Base-by-base conservation (phyloP, 768 basidiomycete genomes). In the Agaricus bisporus region DNA sequence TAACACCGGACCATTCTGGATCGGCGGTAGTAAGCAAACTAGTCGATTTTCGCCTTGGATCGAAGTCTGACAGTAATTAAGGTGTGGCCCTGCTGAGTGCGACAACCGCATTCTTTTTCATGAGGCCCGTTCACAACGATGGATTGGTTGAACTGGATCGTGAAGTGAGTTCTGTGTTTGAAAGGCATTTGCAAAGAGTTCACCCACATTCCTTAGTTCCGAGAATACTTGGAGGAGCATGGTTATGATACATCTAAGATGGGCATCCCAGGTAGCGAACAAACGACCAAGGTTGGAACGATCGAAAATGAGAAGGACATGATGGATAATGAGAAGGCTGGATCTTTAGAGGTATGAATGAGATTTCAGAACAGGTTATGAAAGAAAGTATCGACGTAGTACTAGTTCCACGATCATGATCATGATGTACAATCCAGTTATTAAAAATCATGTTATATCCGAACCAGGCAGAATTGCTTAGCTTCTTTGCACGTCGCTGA, bases 1-100 rank as follows among this genome's bases (percentile, higher is more conserved):
- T 48, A 85, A 87, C 63, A 92, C 91, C 0, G 90, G 91, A 17
- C 90, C 90, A 11, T 92, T 92, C 78, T 91, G 86, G 88, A 66
- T 92, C 57, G 91, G 77, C n/a, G 88, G 87, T 59, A 86, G 84
- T 74, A 59, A 17, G 71, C 63, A 22, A 22, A 9, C 10, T 32
- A 10, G 17, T 22, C 8, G n/a, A 28, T 46, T 29, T 25, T 17
- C 4, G 2, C 2, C 2, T 10, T n/a, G 28, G 15, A 29, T 28
- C 17, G 45, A 9, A 8, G 22, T 22, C 28, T 28, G 12, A n/a
- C 6, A 12, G 15, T 39, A 17, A 26, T 4, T 56, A 60, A 70
- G 83, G 77, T 32, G 77, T 97, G 43, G 91, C 91, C 5, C 59
- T 95, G 45, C 57, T 91, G 46, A 90, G 87, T 56, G 93, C 94